A percentile compares a stretch with the other conserved stretches of the same genome.
Conservation (phyloP, 164 flowering plant genomes). For the Aristolochia californica region DNA sequence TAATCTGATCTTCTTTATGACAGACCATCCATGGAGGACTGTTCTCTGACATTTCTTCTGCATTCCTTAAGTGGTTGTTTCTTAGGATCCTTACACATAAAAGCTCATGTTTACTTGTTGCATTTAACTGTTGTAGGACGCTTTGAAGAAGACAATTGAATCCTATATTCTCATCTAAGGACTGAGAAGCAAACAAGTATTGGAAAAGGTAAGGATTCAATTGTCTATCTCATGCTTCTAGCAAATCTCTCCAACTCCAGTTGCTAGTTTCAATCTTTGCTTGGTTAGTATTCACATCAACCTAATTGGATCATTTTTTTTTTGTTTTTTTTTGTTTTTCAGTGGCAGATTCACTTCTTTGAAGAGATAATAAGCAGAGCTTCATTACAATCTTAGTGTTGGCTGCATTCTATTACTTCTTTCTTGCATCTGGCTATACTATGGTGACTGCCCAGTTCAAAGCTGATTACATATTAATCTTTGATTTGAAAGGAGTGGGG, state of each 20-base stretch:
- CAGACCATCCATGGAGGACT: too few species aligned
- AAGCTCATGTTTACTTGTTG: too few species aligned
- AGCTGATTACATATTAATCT: too few species aligned
- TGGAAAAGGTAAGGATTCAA: conserved; percentile 49
- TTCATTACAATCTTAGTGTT: conserved; percentile 32
- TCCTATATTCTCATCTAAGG: conserved; percentile 71
- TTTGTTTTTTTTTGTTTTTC: conserved; percentile 20
- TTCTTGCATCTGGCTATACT: conserved; percentile 57
- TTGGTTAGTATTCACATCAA: not conserved
- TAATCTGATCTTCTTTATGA: too few species aligned
- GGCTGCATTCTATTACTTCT: conserved; percentile 55
- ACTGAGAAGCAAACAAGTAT: conserved; percentile 40
- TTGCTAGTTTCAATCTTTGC: not conserved
- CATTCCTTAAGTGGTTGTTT: too few species aligned
- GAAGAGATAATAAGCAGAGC: conserved; percentile 74
- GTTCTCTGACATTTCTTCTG: too few species aligned
- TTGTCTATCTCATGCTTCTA: not conserved
- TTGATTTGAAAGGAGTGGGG: too few species aligned
- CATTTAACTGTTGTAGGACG: conserved; percentile 63
- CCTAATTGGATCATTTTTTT: conserved; percentile 1
- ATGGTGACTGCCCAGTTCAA: conserved; percentile 49
- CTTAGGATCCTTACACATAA: too few species aligned
- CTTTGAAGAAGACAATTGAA: conserved; percentile 62
- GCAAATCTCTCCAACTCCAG: too few species aligned
- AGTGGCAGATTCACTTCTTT: conserved; percentile 87